Base-by-base conservation (phyloP, 108 stramenopile genomes). In the Cyclotella atomus region DNA sequence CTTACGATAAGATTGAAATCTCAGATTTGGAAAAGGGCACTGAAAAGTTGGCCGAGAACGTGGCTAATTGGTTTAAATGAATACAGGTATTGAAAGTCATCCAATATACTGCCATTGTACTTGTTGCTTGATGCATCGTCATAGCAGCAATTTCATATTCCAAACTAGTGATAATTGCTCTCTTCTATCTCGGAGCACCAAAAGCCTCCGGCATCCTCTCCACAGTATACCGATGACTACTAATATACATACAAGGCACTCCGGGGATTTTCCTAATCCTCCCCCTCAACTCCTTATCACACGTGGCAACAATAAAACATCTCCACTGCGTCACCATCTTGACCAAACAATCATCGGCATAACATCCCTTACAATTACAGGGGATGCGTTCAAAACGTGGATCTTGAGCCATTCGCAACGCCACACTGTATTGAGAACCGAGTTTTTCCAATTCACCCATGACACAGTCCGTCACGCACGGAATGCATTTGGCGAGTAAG, bases 231-330 rank as follows among this genome's bases (percentile, higher is more conserved):
- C 92, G 91, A 70, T 97, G 94, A 38, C 90, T 92, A 55, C 88
- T 84, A 57, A 99, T 97, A 77, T 98, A 99, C 98, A 99, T 99
- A 83, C 97, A 97, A 27, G 99, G 99, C 35, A 85, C 99, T 50
- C 99, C 99, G 0, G 99, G 97, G 56, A 99, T 97, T 82, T 99
- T 99, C 38, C 99, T 83, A 43, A 99, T 89, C 54, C 97, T 84
- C 15, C 97, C 91, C 67, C 97, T 84, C 44, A 99, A 79, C 52
- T 99, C 99, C 84, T 97, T 98, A 72, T 99, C 99, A 77, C 98
- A 98, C 1, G 99, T 98, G 21, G 99, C 99, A n/a, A 99, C 98
- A 70, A 99, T 97, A 76, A 97, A 99, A 73, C 99, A 99, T 46
- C 94, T 85, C 91, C 95, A 96, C 68, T 96, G 91, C 54, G 87